Evolutionary conservation across 768 basidiomycete species (phyloP).

Genomic region (Leccinum imitatum): DNA sequence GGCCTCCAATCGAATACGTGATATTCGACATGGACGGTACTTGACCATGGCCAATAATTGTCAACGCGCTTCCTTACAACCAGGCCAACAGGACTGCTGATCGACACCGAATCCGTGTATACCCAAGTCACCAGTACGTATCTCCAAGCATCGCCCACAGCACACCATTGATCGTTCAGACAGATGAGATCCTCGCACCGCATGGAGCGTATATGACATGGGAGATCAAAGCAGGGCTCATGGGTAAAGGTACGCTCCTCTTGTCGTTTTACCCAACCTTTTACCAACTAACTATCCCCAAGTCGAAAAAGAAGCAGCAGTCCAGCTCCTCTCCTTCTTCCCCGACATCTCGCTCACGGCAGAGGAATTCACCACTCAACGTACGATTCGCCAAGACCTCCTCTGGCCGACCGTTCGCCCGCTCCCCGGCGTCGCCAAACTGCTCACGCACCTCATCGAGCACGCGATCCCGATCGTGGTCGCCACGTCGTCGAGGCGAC

Average conservation of each 20-base stretch:
- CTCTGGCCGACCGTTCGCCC: constrained; percentile 69
- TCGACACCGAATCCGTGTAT: constrained; percentile 77
- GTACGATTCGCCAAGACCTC: constrained; percentile 56
- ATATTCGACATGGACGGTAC: constrained; percentile 75
- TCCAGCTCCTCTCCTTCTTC: constrained; percentile 75
- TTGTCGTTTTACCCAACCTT: neutral
- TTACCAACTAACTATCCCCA: neutral
- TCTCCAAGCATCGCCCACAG: neutral
- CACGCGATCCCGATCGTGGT: constrained; percentile 76
- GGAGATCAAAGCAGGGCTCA: constrained; percentile 86
- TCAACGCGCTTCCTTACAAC: neutral
- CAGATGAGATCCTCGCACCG: constrained; percentile 69
- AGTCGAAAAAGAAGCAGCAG: constrained; percentile 66
- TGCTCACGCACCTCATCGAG: constrained; percentile 67
- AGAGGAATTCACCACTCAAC: constrained; percentile 57
- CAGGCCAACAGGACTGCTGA: constrained; percentile 55
- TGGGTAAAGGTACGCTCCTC: constrained; percentile 69
- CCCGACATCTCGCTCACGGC: constrained; percentile 66
- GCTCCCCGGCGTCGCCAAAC: constrained; percentile 69
- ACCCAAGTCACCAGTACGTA: constrained; percentile 74
- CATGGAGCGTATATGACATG: constrained; percentile 82
- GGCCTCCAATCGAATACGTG: constrained; percentile 52
- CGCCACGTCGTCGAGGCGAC: constrained; percentile 71
- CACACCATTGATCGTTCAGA: constrained; percentile 3
- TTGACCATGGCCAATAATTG: neutral